Evolutionary conservation across 2,329 filamentous ascomycete genomes (phyloP).

Genomic region (Venturia pyrina): DNA sequence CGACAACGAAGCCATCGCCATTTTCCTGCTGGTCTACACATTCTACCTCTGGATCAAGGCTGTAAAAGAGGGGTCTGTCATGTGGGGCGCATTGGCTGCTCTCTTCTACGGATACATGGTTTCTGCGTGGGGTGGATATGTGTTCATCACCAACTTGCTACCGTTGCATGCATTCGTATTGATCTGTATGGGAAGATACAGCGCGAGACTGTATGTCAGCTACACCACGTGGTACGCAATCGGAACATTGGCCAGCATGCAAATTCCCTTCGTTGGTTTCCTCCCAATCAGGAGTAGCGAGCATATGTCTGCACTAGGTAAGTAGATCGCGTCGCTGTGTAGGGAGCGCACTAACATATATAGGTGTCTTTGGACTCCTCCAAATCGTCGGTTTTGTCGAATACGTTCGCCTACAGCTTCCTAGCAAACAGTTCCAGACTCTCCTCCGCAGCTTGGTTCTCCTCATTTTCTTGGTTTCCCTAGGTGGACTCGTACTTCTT

Average conservation of each 20-base stretch:
- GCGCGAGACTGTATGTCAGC: slow-evolving; percentile 84
- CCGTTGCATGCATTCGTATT: slow-evolving; percentile 90
- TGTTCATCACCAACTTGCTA: slow-evolving; percentile 96
- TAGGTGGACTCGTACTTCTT: slow-evolving; percentile 67
- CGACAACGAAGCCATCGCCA: slow-evolving; percentile 98
- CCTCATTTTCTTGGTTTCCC: slow-evolving; percentile 60
- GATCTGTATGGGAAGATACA: slow-evolving; percentile 94
- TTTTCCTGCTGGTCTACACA: slow-evolving; percentile 96
- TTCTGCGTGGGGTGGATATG: slow-evolving; percentile 97
- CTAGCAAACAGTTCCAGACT: slow-evolving; percentile 87
- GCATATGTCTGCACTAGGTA: slow-evolving; percentile 79
- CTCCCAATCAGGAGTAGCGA: slow-evolving; percentile 93
- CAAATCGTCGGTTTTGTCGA: slow-evolving; percentile 90
- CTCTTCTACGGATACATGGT: slow-evolving; percentile 99
- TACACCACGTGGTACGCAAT: slow-evolving; percentile 98
- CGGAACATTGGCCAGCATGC: slow-evolving; percentile 94
- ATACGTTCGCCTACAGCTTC: slow-evolving; percentile 78
- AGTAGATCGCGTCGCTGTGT: not conserved
- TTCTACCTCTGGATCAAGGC: slow-evolving; percentile 99
- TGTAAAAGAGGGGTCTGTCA: slow-evolving; percentile 88
- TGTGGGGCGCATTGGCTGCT: slow-evolving; percentile 90
- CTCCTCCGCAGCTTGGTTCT: slow-evolving; percentile 71
- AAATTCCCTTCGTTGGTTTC: slow-evolving; percentile 98
- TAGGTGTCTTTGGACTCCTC: slow-evolving; percentile 83
- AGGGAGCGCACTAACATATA: slow-evolving; percentile 28